A percentile compares a stretch with the other conserved stretches of the same genome.
phyloP scores from a whole-genome alignment of 768 basidiomycete species.

The Trametes villosa region DNA sequence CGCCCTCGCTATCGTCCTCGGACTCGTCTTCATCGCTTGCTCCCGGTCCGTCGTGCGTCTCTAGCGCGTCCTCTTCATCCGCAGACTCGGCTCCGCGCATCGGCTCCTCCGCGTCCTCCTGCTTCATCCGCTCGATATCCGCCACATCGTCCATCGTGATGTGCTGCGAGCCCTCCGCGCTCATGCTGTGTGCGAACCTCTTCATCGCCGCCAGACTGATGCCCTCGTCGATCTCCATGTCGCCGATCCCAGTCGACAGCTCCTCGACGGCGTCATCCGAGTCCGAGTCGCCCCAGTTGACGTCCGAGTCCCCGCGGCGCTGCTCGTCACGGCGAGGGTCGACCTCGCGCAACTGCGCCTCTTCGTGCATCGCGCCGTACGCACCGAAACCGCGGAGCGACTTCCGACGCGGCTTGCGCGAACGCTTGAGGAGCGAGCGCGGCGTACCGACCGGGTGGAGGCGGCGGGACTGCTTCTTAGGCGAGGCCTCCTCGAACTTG shows the following conservation, averaged over 20 bases:
- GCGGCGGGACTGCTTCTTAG: slow-evolving; percentile 35
- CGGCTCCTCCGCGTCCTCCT: slow-evolving; percentile 40
- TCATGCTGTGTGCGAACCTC: slow-evolving; percentile 55
- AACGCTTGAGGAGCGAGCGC: slow-evolving; percentile 32
- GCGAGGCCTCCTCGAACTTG: slow-evolving; percentile 37
- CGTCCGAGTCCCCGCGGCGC: slow-evolving; percentile 66
- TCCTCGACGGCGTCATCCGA: slow-evolving; percentile 41
- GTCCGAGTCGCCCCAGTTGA: slow-evolving; percentile 59
- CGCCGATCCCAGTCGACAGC: slow-evolving; percentile 46
- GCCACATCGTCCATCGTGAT: slow-evolving; percentile 71
- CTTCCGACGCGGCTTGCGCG: slow-evolving; percentile 29
- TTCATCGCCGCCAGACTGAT: slow-evolving; percentile 53
- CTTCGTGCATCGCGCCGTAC: slow-evolving; percentile 58
- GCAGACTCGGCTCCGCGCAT: slow-evolving; percentile 11
- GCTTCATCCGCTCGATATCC: slow-evolving; percentile 52
- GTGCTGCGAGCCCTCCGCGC: slow-evolving; percentile 48
- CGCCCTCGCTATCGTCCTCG: slow-evolving; percentile 2
- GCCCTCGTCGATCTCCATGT: slow-evolving; percentile 67
- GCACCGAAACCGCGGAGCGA: slow-evolving; percentile 44
- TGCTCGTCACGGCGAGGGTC: slow-evolving; percentile 53
- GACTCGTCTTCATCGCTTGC: slow-evolving; percentile 22
- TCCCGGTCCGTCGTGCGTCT: neutral
- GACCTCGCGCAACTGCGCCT: slow-evolving; percentile 49
- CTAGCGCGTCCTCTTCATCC: neutral
- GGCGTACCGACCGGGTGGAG: slow-evolving; percentile 36